Evolutionary conservation across 73 alveolate genomes (phyloP), one percentile per base, ranked within the genome.

Genomic region (Stentor roeselii): DNA sequence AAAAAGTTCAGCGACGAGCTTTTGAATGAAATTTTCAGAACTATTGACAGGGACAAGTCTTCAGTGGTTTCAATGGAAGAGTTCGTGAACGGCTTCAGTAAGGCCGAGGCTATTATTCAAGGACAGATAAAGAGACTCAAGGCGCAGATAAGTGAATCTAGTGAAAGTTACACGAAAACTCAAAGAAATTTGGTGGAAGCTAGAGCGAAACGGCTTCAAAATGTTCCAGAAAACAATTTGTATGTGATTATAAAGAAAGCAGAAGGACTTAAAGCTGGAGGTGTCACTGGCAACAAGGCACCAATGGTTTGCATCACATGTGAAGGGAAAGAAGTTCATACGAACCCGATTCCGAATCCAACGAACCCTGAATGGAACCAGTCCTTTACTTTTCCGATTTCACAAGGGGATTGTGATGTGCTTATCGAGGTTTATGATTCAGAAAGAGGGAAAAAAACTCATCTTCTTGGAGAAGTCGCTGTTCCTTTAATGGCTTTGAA

Each of bases 251-350:
- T 67, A 21, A 67, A 67, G 34, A 67, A 67, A 67, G 80, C 80
- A 30, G 80, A 67, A 67, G 80, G 80, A n/a, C 80, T 67, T 0
- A n/a, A 34, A 30, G n/a, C 80, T 27, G 80, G 80, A 0, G 80
- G 80, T 36, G 41, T 67, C 11, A 67, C 80, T 0, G 80, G 80
- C 2, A 67, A 67, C 37, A 67, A 32, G 34, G 80, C 80, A 15
- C 80, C 80, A 67, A 32, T 67, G 34, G 80, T 67, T 40, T 21
- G 37, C 11, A 32, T 67, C 0, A 21, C 80, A 21, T 67, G 80
- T 34, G 80, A 67, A 67, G 37, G 37, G 1, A 21, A 34, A 67
- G 80, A 67, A 67, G 34, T 67, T 0, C 21, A 21, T 27, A 67
- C 80, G 11, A 21, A 34, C 41, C 80, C 80, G 37, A 40, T 67